Base-by-base conservation (phyloP, 768 basidiomycete species). In the Saitozyma sp. region DNA sequence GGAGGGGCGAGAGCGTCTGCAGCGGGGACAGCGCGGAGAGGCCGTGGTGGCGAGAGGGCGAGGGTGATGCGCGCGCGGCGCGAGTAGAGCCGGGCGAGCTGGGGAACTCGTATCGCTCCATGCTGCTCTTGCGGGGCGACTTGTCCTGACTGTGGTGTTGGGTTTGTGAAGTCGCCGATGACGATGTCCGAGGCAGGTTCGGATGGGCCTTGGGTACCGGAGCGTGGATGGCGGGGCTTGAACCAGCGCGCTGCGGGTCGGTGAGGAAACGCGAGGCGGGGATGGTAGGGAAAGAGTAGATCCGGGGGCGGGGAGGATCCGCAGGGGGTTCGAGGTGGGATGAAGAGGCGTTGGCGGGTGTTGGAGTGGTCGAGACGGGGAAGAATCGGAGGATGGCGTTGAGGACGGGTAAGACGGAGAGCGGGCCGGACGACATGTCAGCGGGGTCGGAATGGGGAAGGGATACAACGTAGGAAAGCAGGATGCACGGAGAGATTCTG, bases 1-100 rank as follows among this genome's bases (percentile, higher is more conserved):
- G 70, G 11, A 79, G 66, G 1, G 78, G 76, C 16, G 78, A 77
- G 59, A 79, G 65, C 8, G 69, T 62, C 53, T 79, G 74, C 2
- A 79, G 61, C 6, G 78, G 74, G 2, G 74, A 76, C 11, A 79
- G 59, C 6, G 76, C 78, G 63, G 67, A 37, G 64, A 70, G 59
- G 53, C 56, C 42, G 62, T 62, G 61, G 59, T 42, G 46, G 9
- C 61, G 43, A 19, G 54, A 55, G 3, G 61, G 54, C 5, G 61
- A 55, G 2, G 45, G 13, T 6, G 45, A 13, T 11, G 45, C 45
- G 45, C 45, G 13, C 45, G 11, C n/a, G 45, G 45, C 13, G 45
- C 45, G 45, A 46, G 2, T 46, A 6, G 13, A 11, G 2, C 13
- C 11, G 2, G 45, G 45, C 45, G 45, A 46, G 45, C 45, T 6